Evolutionary conservation across 2,329 filamentous ascomycete genomes (phyloP).

Genomic region (Colletotrichum sp.): DNA sequence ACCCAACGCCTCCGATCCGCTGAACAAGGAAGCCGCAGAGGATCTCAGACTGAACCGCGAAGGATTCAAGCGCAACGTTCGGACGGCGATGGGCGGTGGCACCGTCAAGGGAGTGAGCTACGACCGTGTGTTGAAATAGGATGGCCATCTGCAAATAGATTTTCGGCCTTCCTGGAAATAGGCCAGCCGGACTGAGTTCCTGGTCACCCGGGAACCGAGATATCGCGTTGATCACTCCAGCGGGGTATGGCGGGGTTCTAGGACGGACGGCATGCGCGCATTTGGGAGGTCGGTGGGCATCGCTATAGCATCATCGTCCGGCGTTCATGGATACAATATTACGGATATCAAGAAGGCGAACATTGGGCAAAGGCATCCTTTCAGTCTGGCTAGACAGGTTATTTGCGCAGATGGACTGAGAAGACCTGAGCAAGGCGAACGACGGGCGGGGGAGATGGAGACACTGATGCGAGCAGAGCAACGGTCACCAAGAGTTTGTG

Average conservation of each 20-base stretch:
- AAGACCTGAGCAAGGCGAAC: neutral
- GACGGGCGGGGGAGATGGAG: neutral
- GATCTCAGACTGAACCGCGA: conserved; percentile 87
- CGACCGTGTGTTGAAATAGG: conserved; percentile 77
- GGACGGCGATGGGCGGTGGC: conserved; percentile 82
- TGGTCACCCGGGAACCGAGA: neutral
- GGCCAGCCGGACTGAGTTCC: neutral
- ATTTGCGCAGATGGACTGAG: neutral
- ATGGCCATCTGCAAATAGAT: neutral
- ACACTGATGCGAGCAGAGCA: neutral
- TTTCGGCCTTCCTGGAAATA: neutral
- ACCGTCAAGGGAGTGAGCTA: conserved; percentile 74
- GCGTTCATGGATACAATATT: conserved; percentile 15
- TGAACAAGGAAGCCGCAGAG: conserved; percentile 97
- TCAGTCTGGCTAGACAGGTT: neutral
- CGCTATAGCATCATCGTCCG: conserved; percentile 16
- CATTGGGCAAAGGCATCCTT: neutral
- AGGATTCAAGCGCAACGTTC: conserved; percentile 89
- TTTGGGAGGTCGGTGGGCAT: conserved; percentile 11
- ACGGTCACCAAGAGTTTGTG: neutral
- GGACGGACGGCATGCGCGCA: neutral
- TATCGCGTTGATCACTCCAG: neutral
- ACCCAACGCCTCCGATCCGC: conserved; percentile 94
- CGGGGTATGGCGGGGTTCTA: neutral
- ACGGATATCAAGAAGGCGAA: conserved; percentile 1